Evolutionary conservation across 2,329 filamentous ascomycete genomes (phyloP).

Genomic region (Scedosporium boydii): DNA sequence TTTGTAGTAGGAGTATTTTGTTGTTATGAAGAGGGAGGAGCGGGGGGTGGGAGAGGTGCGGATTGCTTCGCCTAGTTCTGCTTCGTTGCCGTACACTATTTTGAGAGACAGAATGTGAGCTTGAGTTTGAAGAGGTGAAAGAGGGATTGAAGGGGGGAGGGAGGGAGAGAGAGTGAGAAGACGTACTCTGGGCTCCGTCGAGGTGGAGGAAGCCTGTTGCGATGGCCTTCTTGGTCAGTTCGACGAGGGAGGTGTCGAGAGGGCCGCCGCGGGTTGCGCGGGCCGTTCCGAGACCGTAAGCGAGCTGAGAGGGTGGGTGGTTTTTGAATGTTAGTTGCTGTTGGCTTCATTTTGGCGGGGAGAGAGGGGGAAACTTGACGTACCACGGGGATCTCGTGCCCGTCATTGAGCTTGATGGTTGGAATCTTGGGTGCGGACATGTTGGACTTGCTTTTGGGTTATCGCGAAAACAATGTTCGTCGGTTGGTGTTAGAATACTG

Average conservation of each 20-base stretch:
- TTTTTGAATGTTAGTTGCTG: not conserved
- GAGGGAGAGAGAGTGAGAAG: too few species aligned
- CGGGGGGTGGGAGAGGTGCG: slow-evolving; percentile 55
- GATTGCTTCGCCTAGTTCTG: slow-evolving; percentile 63
- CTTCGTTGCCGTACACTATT: slow-evolving; percentile 53
- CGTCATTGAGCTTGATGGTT: slow-evolving; percentile 60
- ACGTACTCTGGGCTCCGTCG: slow-evolving; percentile 62
- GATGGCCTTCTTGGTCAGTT: slow-evolving; percentile 51
- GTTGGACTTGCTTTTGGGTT: not conserved
- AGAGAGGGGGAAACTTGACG: slow-evolving; percentile 9
- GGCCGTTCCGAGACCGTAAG: slow-evolving; percentile 64
- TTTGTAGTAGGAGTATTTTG: slow-evolving; percentile 37
- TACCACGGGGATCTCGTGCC: slow-evolving; percentile 62
- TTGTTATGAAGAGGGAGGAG: slow-evolving; percentile 59
- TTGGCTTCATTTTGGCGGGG: not conserved
- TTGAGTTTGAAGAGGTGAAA: too few species aligned
- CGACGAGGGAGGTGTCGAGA: slow-evolving; percentile 44
- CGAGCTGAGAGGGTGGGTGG: slow-evolving; percentile 36
- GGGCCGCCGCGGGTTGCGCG: slow-evolving; percentile 43
- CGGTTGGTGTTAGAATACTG: too few species aligned
- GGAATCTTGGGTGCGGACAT: slow-evolving; percentile 1
- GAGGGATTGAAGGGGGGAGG: too few species aligned
- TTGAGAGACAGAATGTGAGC: too few species aligned
- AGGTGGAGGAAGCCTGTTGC: slow-evolving; percentile 62
- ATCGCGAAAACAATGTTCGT: not conserved